Evolutionary conservation across 768 basidiomycete genomes (phyloP), one percentile per base, ranked within the genome.

Genomic region (Pleurotus tuoliensis): DNA sequence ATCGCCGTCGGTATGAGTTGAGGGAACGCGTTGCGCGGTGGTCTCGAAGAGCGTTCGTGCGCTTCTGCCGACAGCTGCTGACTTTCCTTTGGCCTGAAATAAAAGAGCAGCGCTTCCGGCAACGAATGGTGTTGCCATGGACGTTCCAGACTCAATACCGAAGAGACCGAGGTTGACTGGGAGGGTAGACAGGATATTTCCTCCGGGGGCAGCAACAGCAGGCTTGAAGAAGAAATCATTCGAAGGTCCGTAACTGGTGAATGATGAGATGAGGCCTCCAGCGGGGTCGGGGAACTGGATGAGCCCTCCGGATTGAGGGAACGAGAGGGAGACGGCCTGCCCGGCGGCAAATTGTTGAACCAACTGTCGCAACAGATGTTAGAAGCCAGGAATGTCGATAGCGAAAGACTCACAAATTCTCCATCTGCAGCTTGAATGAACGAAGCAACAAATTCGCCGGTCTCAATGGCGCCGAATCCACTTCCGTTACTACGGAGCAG

Each of bases 151-250:
- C 22, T 66, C 56, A 16, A 78, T 67, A 2, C 64, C 76, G 57
- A 67, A 80, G 22, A 63, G 64, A 8, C 77, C 79, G 5, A 73
- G 62, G 5, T 73, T 66, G 24, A 74, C 62, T 3, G 79, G 80
- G 27, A 73, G 64, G 1, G 80, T 79, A 0, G 77, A 79, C 22
- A 81, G 61, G 48, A 81, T 80, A 63, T 77, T 76, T 1, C 80
- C 80, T 8, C 82, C 82, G 0, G 82, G 81, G 4, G 82, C 78
- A 25, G 80, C 70, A 51, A 84, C 64, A 9, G 80, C 72, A 8
- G 82, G 81, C 54, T 82, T 82, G 73, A 80, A 79, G 70, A 70
- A 77, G 59, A 83, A 72, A 62, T 87, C 84, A 63, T 83, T 79
- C 3, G 81, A 75, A 1, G 85, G 85, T 1, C 86, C 86, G 56